Evolutionary conservation across 768 basidiomycete species (phyloP), one percentile per base, ranked within the genome.

Genomic region (Panellus pusillus): DNA sequence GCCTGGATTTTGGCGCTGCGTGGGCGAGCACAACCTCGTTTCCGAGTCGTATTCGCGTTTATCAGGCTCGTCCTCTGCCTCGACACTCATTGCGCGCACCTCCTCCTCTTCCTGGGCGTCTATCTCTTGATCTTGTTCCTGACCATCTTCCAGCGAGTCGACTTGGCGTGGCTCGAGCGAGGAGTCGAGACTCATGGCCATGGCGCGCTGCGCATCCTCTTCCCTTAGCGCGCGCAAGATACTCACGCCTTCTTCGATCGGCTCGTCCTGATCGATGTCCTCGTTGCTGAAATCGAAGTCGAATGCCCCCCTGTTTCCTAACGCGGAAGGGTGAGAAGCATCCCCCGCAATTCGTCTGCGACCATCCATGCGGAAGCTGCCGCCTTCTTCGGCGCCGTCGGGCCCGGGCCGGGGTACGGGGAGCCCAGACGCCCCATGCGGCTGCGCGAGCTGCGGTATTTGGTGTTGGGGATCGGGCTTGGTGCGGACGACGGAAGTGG

Each of bases 381-480:
- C 54, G 2, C 50, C 54, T 4, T 47, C 46, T 6, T 24, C 24
- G 24, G 24, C 24, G 24, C 15, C 53, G n/a, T 9, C 29, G 13
- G 44, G 43, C 35, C 53, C 58, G 17, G 53, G 36, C 15, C 51
- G 6, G 53, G 52, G 35, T 37, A 60, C 35, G 58, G 58, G 11
- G 46, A 49, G 13, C 58, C 58, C 54, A 81, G 32, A 75, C 68
- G 4, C 80, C 80, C 80, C 80, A 82, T n/a, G 63, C 61, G n/a
- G 71, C 71, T 45, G 64, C 66, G 6, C 70, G 68, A 5, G 60
- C 67, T 11, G 61, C 58, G 24, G 73, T 73, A 27, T 53, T 54
- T 48, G 71, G 74, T 19, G 74, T 74, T 4, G 77, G 74, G 79
- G 78, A 50, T 77, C 80, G 7, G 59, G 66, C 63, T 80, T 82